Base-by-base conservation (phyloP, 176 grass and related monocot genomes). In the Tuctoria greenei region DNA sequence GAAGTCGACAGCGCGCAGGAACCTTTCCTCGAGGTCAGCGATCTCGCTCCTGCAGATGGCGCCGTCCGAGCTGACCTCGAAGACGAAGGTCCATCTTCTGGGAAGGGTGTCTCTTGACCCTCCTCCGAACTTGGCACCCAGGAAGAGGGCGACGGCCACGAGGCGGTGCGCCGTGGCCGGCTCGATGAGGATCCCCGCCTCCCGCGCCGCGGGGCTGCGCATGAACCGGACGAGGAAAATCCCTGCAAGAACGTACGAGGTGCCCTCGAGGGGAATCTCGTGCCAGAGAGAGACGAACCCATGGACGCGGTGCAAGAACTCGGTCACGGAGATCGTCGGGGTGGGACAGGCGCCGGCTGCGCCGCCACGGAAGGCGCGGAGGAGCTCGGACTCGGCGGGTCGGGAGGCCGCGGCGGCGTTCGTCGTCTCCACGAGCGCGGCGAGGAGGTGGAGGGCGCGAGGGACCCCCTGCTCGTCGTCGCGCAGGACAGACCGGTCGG, bases 141-240 rank as follows among this genome's bases (percentile, higher is more conserved):
- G 72, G 8, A 74, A 45, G 0, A 74, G 9, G 4, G 55, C 38
- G 15, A 44, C 55, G 23, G 72, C 72, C 9, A 61, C 72, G 15
- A 74, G 55, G 23, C 72, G 55, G 38, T 74, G 72, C 55, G 24
- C 39, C 8, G 72, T 74, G 38, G 39, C 2, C 56, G 72, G 55
- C 55, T 74, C 55, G 20, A 74, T 39, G 8, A 44, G 5, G 39
- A 75, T 13, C 57, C 40, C 25, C 40, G 72, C 72, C 40, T 62
- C 72, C 56, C 15, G 26, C 8, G 25, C 72, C 1, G 56, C 40
- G 56, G 58, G 4, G 72, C 72, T 75, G 40, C 40, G 40, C 16
- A 34, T 8, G 40, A 75, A 75, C 6, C 72, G 56, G 1, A 16
- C 8, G 1, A 75, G 72, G 25, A 62, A 62, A 1, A 75, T 10